Conservation (phyloP, 805 yeast genomes). For the Ogataea pignaliae region DNA sequence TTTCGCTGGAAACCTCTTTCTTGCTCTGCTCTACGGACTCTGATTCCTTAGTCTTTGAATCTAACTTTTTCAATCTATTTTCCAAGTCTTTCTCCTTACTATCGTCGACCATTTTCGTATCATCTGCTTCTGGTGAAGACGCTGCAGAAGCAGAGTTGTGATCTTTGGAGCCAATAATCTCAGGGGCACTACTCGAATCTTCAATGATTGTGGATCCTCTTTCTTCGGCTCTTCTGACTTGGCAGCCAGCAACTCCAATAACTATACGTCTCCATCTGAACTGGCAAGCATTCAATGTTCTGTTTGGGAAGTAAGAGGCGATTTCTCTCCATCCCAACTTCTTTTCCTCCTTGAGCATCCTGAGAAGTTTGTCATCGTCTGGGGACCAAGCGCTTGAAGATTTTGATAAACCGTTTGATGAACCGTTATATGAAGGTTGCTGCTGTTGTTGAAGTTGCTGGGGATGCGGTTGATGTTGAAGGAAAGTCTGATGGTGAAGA, state of each 20-base stretch:
- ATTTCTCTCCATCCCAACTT: conserved; percentile 90
- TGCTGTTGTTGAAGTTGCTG: not conserved
- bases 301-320: conserved; percentile 67
- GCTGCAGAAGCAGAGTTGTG: too few species aligned
- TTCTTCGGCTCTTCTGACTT: not conserved
- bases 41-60: too few species aligned
- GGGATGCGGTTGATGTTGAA: not conserved
- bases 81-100: too few species aligned
- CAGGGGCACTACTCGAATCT: too few species aligned
- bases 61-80: too few species aligned
- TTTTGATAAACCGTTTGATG: conserved; percentile 9
- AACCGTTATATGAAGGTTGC: not conserved
- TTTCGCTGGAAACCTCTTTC: too few species aligned
- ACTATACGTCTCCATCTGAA: conserved; percentile 78
- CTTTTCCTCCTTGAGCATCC: conserved; percentile 76
- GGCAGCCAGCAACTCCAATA: conserved; percentile 28
- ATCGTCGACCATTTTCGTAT: too few species aligned
- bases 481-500: not conserved
- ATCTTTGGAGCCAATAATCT: too few species aligned
- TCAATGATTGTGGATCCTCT: not conserved
- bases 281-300: conserved; percentile 89
- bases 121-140: too few species aligned
- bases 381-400: conserved; percentile 66
- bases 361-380: conserved; percentile 63
- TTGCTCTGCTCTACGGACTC: too few species aligned